Conservation (phyloP, 192 early-diverging fungal genomes). For the Borealophlyctis nickersoniae region DNA sequence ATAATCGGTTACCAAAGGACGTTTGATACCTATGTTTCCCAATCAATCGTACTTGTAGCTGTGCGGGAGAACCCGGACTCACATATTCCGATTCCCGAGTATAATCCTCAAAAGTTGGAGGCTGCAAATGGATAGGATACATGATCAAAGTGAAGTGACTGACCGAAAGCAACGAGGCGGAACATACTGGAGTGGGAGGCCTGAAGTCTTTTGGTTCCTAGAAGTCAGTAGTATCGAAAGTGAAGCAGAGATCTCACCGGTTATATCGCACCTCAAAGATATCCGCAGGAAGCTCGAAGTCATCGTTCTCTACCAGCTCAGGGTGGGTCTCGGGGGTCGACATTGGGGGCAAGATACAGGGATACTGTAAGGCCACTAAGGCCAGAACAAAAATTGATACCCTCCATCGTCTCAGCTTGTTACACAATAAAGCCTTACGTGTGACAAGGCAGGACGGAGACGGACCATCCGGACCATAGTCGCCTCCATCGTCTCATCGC, state of each 20-base stretch:
- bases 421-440: too few relatives aligned
- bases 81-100: conserved; percentile 12
- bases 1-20: too few relatives aligned
- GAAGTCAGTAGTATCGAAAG: neutral
- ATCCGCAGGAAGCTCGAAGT: neutral
- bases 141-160: neutral
- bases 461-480: too few relatives aligned
- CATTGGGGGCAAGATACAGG: too few relatives aligned
- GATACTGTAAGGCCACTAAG: too few relatives aligned
- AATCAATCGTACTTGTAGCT: conserved; percentile 22
- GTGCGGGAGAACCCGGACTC: conserved; percentile 6
- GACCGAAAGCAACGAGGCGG: neutral
- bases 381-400: too few relatives aligned
- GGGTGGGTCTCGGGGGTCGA: neutral
- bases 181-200: conserved; percentile 29
- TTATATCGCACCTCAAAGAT: neutral
- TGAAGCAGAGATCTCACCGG: neutral
- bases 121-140: neutral
- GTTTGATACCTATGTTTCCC: conserved; percentile 26
- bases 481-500: too few relatives aligned
- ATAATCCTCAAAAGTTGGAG: conserved; percentile 1
- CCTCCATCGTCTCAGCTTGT: too few relatives aligned
- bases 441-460: too few relatives aligned
- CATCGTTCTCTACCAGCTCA: neutral
- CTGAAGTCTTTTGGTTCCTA: conserved; percentile 36